A percentile compares a stretch with the other conserved stretches of the same genome.
These are phyloP conservation scores for Hansfordia pulvinata DNA, from an alignment of 2,329 filamentous ascomycete species.

Conservation along the genomic window DNA sequence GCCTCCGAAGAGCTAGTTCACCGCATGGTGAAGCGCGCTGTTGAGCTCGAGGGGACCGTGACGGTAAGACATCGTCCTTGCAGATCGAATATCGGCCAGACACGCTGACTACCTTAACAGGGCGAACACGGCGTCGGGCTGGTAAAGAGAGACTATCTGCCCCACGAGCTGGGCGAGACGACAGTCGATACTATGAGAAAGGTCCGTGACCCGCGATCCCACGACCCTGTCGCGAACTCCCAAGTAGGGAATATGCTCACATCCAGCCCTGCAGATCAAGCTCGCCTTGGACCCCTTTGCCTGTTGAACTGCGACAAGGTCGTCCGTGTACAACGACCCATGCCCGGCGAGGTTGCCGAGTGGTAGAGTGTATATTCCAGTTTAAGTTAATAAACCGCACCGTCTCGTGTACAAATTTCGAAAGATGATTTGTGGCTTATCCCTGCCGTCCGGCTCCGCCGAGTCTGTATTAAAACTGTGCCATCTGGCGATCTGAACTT, in stretches of 20 bases:
- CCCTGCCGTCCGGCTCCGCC: too few species aligned
- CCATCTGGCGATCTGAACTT: too few species aligned
- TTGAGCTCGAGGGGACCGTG: conserved; percentile 75
- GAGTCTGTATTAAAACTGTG: too few species aligned
- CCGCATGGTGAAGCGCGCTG: conserved; percentile 73
- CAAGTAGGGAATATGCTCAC: conserved; percentile 53
- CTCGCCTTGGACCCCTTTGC: conserved; percentile 66
- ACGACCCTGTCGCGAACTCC: neutral
- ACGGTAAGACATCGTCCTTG: conserved; percentile 31
- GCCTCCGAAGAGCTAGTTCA: conserved; percentile 61
- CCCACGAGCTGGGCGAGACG: conserved; percentile 59
- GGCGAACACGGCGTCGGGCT: conserved; percentile 77
- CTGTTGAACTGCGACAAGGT: conserved; percentile 60
- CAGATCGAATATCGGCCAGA: neutral
- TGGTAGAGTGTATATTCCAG: too few species aligned
- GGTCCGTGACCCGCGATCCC: conserved; percentile 28
- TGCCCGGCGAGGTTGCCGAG: conserved; percentile 29
- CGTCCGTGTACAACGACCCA: conserved; percentile 43
- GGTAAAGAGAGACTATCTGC: conserved; percentile 73
- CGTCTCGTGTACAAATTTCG: too few species aligned
- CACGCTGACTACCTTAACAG: conserved; percentile 14
- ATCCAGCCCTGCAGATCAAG: too few species aligned
- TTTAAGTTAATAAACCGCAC: too few species aligned
- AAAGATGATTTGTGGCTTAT: too few species aligned
- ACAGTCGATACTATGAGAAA: conserved; percentile 77